Conservation (phyloP, 1,284 basidiomycete species). For the Uromyces viciae-fabae region DNA sequence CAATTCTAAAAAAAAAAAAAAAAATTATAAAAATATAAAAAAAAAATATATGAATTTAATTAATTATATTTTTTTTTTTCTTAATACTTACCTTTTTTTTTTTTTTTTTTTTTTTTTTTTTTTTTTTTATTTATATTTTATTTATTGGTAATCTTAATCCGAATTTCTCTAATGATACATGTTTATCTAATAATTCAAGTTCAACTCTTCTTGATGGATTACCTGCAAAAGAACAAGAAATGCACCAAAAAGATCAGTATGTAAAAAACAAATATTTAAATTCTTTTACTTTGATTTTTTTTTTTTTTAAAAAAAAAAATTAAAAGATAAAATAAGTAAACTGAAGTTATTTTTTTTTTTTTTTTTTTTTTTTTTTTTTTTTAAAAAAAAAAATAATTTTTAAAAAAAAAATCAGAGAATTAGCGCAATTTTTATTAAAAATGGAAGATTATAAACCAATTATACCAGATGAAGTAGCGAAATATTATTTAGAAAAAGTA, state of each 20-base stretch:
- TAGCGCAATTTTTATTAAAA: constrained; percentile 92
- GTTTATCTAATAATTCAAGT: not conserved
- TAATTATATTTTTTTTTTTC: too few relatives aligned
- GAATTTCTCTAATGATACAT: not conserved
- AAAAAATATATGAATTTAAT: too few relatives aligned
- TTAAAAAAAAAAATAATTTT: not conserved
- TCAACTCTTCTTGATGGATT: constrained; percentile 14
- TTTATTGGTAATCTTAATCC: not conserved
- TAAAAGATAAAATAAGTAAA: not conserved
- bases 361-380: not conserved
- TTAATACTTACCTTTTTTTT: too few relatives aligned
- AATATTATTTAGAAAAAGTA: constrained; percentile 91
- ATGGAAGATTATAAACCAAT: constrained; percentile 93
- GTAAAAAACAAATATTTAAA: not conserved
- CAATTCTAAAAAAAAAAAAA: too few relatives aligned
- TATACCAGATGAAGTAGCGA: constrained; percentile 98
- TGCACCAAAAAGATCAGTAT: constrained; percentile 44
- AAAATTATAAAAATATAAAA: too few relatives aligned
- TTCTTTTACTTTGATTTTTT: not conserved
- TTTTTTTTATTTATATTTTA: too few relatives aligned
- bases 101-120: too few relatives aligned
- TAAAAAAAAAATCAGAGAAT: constrained; percentile 61
- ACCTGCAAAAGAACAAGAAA: constrained; percentile 35
- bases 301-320: not conserved
- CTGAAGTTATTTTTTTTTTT: not conserved